Percentiles rank a stretch among this genome's conserved stretches.
Evolutionary conservation across 768 basidiomycete species (phyloP).

Genomic region (Boletus fagicola): DNA sequence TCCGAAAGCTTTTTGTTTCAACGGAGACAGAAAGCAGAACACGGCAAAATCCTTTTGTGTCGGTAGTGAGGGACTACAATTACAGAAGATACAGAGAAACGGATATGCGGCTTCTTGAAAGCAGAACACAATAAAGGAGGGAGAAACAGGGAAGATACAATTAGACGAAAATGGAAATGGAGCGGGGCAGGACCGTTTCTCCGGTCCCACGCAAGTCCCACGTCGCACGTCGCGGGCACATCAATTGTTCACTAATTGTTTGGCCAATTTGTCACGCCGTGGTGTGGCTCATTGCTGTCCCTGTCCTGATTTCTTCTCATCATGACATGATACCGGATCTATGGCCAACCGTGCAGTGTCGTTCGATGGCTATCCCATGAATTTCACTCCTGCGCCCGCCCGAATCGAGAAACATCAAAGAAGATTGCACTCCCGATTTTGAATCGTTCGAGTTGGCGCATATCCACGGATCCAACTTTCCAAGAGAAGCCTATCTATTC

Average conservation of each 20-base stretch:
- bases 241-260: constrained; percentile 32
- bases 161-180: constrained; percentile 36
- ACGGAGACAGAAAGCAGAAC: constrained; percentile 16
- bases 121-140: constrained; percentile 34
- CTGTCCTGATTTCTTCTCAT: constrained; percentile 15
- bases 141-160: constrained; percentile 36
- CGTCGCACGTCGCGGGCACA: constrained; percentile 27
- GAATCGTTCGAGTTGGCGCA: constrained; percentile 9
- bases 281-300: constrained; percentile 13
- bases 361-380: constrained; percentile 15
- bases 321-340: constrained; percentile 28
- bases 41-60: constrained; percentile 36
- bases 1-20: constrained; percentile 31
- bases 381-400: constrained; percentile 23
- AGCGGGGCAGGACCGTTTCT: constrained; percentile 11
- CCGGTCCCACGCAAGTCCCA: constrained; percentile 10
- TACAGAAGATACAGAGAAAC: constrained; percentile 25
- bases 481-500: constrained; percentile 10
- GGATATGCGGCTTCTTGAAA: constrained; percentile 25
- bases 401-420: constrained; percentile 35
- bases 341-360: constrained; percentile 3
- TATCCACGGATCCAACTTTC: constrained; percentile 15
- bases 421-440: constrained; percentile 18
- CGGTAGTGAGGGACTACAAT: constrained; percentile 34
- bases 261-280: constrained; percentile 4